A percentile compares a stretch with the other conserved stretches of the same genome.
These are phyloP conservation scores for Geotrichum macrosporum DNA, from an alignment of 1,139 yeast genomes.

Conservation along the genomic window DNA sequence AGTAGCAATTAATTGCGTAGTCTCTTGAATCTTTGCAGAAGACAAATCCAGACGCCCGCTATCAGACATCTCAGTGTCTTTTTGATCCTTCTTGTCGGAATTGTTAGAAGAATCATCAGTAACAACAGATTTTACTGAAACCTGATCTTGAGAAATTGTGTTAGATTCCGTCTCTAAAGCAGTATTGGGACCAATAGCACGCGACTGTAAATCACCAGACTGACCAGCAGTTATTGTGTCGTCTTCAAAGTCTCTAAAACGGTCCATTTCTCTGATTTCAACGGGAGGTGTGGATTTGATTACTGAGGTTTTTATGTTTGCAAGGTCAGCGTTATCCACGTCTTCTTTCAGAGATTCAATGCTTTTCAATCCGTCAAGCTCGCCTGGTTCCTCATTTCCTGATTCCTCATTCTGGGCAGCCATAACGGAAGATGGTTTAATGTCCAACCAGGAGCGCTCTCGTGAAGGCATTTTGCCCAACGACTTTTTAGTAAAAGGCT, in stretches of 20 bases:
- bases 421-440: constrained; percentile 16
- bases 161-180: too few relatives aligned
- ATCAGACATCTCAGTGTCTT: background rate
- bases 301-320: background rate
- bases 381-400: too few relatives aligned
- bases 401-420: constrained; percentile 1
- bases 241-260: background rate
- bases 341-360: too few relatives aligned
- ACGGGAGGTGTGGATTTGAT: background rate
- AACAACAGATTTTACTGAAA: too few relatives aligned
- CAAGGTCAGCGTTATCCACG: background rate
- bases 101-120: too few relatives aligned
- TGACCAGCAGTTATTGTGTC: background rate
- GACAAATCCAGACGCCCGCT: background rate
- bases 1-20: background rate
- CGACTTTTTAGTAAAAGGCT: constrained; percentile 43
- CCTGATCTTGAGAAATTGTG: background rate
- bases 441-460: constrained; percentile 19
- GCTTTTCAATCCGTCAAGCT: too few relatives aligned
- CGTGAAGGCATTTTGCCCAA: constrained; percentile 17
- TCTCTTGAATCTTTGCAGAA: background rate
- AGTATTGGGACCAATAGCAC: too few relatives aligned
- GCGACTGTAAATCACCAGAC: background rate
- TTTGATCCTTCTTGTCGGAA: too few relatives aligned
- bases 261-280: background rate